A percentile compares a stretch with the other conserved stretches of the same genome.
Evolutionary conservation across 345 rosid species (phyloP).

Genomic region (Garcia nutans): DNA sequence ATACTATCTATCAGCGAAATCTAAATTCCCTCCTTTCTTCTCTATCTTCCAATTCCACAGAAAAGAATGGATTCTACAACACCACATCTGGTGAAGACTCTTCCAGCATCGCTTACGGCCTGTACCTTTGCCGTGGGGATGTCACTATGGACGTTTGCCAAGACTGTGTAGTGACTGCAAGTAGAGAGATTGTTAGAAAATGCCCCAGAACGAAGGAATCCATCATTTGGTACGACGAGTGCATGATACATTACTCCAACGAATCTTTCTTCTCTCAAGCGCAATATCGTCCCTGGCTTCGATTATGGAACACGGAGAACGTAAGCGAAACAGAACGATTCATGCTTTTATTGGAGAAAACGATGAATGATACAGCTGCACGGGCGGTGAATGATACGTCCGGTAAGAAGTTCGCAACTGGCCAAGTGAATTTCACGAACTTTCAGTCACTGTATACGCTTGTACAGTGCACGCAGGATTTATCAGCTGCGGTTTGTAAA

Average conservation of each 20-base stretch:
- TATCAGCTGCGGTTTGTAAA: not conserved
- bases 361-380: not conserved
- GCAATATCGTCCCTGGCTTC: not conserved
- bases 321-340: not conserved
- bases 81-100: slow-evolving; percentile 10
- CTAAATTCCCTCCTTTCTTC: slow-evolving; percentile 13
- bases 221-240: slow-evolving; percentile 22
- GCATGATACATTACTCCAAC: slow-evolving; percentile 25
- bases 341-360: too few relatives aligned
- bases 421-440: not conserved
- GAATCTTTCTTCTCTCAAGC: slow-evolving; percentile 5
- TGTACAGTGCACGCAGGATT: not conserved
- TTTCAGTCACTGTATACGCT: not conserved
- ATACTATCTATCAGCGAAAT: not conserved
- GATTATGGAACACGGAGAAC: not conserved
- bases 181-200: not conserved
- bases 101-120: slow-evolving; percentile 18
- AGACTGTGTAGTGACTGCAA: slow-evolving; percentile 18
- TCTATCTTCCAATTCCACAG: slow-evolving; percentile 18
- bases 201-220: slow-evolving; percentile 20
- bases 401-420: not conserved
- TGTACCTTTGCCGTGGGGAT: slow-evolving; percentile 38
- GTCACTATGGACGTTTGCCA: slow-evolving; percentile 8
- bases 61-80: slow-evolving; percentile 19
- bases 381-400: not conserved